Conservation (phyloP, 2,329 filamentous ascomycete species). For the Sclerotinia trifoliorum region DNA sequence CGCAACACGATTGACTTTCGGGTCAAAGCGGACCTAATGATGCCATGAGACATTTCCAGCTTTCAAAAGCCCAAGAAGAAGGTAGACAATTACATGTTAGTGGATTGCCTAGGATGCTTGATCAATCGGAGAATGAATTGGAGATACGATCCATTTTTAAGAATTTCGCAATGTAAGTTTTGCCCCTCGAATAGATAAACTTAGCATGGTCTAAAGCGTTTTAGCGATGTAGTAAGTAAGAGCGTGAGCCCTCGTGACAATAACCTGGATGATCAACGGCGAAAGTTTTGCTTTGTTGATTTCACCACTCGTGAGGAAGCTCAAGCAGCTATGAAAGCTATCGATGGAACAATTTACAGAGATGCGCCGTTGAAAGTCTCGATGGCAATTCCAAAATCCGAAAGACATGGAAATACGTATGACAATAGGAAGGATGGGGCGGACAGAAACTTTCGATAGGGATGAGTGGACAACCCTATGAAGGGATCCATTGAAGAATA, state of each 20-base stretch:
- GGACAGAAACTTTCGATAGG: background rate
- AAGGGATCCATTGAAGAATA: background rate
- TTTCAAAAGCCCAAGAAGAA: background rate
- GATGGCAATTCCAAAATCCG: background rate
- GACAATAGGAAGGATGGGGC: background rate
- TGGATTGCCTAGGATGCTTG: conserved; percentile 11
- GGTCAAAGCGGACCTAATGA: background rate
- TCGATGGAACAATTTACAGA: background rate
- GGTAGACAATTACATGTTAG: background rate
- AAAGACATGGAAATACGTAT: background rate
- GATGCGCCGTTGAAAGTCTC: background rate
- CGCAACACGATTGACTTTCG: background rate
- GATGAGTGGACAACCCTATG: background rate
- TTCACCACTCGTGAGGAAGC: background rate
- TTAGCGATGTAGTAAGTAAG: conserved; percentile 6
- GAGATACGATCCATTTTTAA: conserved; percentile 11
- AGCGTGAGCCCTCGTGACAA: background rate
- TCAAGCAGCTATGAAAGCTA: background rate
- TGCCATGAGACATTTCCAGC: background rate
- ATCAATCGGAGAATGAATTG: conserved; percentile 6
- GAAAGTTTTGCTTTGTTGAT: conserved; percentile 12
- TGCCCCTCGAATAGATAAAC: fast-evolving
- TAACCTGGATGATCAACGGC: background rate
- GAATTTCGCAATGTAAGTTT: conserved; percentile 1
- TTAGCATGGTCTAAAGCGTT: background rate